A percentile compares a stretch with the other conserved stretches of the same genome.
These are phyloP conservation scores for Hypoxylon rubiginosum DNA, from an alignment of 2,329 filamentous ascomycete genomes.

Conservation along the genomic window DNA sequence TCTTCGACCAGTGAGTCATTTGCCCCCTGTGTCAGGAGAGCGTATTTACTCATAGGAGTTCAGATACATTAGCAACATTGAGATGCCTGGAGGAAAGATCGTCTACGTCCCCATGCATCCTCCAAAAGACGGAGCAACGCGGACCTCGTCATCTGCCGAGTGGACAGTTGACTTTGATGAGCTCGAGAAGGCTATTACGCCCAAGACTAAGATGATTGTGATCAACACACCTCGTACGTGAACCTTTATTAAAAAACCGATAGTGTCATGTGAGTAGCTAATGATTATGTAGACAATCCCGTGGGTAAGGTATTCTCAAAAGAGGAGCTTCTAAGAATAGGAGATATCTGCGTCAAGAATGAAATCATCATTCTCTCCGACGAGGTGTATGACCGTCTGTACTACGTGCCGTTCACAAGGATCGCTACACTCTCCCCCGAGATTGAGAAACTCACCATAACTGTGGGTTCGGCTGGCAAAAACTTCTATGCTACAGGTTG, in stretches of 20 bases:
- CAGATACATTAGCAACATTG: slow-evolving; percentile 95
- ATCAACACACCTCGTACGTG: slow-evolving; percentile 76
- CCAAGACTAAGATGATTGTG: slow-evolving; percentile 96
- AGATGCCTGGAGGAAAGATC: slow-evolving; percentile 96
- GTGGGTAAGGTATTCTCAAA: slow-evolving; percentile 95
- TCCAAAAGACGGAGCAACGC: slow-evolving; percentile 80
- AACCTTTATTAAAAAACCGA: background rate
- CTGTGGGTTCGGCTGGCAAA: slow-evolving; percentile 96
- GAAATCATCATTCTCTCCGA: slow-evolving; percentile 94
- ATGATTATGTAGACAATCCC: slow-evolving; percentile 78
- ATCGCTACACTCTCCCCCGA: slow-evolving; percentile 92
- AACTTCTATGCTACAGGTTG: slow-evolving; percentile 98
- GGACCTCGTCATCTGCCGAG: slow-evolving; percentile 86
- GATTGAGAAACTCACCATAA: slow-evolving; percentile 87
- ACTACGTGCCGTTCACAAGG: slow-evolving; percentile 94
- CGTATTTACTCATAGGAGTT: slow-evolving; percentile 10
- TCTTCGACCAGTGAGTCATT: slow-evolving; percentile 86
- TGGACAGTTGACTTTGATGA: slow-evolving; percentile 90
- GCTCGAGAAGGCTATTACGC: slow-evolving; percentile 83
- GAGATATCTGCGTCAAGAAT: slow-evolving; percentile 89
- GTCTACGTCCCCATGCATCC: slow-evolving; percentile 96
- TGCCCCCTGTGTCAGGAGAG: background rate
- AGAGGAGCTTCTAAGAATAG: slow-evolving; percentile 86
- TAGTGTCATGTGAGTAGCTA: slow-evolving; percentile 24
- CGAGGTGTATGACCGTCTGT: slow-evolving; percentile 94